Base-by-base conservation (phyloP, 208 protist species). In the Crithidia brevicula region DNA sequence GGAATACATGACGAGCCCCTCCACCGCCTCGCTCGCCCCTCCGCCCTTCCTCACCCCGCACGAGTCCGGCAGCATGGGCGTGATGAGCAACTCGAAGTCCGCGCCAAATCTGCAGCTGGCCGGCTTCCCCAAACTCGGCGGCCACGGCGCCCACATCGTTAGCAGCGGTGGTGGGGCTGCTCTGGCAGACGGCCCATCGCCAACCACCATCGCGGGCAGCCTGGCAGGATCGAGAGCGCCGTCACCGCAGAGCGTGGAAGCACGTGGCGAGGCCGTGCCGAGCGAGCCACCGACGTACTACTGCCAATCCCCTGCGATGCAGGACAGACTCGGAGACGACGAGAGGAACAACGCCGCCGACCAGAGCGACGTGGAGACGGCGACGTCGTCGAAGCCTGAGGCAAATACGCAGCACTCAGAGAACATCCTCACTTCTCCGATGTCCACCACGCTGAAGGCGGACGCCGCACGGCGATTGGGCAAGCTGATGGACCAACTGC, bases 401-500 rank as follows among this genome's bases (percentile, higher is more conserved):
- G 38, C 49, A 18, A 18, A n/a, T n/a, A n/a, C n/a, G n/a, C n/a
- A n/a, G n/a, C n/a, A n/a, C n/a, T n/a, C n/a, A n/a, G n/a, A 10
- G 13, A 38, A 1, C 30, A 10, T 38, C 10, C 23, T 15, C 53
- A 25, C 64, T 47, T 45, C 68, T 20, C 53, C 56, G 16, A n/a
- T 66, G 36, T 57, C 66, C 23, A 16, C 43, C 9, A 43, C 60
- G 25, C 25, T 75, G 43, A 65, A 53, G 38, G 20, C 15, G 13
- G 69, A 82, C 45, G 46, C 65, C 47, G 61, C 45, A 23, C 34
- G 68, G 43, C 67, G 79, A 15, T 30, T 90, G 0, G 52, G 79
- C 25, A 66, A 72, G 23, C 54, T 86, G 31, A 68, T 92, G 23
- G 45, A 54, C n/a, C 79, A 81, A 34, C 74, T 94, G 28, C 78